Evolutionary conservation across 177 flowering plant genomes (phyloP).

Genomic region (Vitis hybrid): DNA sequence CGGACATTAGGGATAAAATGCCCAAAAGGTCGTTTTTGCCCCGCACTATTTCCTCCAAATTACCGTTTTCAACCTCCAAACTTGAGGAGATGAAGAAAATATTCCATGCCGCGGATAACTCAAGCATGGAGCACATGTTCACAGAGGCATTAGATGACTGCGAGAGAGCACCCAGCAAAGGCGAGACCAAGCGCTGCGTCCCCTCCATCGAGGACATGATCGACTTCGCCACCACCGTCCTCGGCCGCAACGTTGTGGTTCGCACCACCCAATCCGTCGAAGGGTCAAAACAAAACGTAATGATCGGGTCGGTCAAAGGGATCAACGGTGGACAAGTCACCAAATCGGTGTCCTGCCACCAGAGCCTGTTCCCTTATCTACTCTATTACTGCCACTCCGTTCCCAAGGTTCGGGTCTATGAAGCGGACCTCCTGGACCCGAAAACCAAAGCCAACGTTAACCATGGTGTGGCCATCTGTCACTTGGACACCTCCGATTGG

Average conservation of each 20-base stretch:
- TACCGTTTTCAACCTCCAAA: constrained; percentile 61
- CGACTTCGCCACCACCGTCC: constrained; percentile 62
- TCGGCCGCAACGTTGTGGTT: constrained; percentile 52
- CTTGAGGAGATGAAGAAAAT: constrained; percentile 38
- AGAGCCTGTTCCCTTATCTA: constrained; percentile 68
- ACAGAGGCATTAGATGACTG: constrained; percentile 45
- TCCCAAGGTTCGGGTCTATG: constrained; percentile 72
- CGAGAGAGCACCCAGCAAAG: constrained; percentile 58
- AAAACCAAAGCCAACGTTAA: constrained; percentile 48
- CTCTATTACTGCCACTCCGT: constrained; percentile 80
- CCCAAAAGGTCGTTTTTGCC: constrained; percentile 76
- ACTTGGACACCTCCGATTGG: constrained; percentile 69
- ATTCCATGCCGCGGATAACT: constrained; percentile 54
- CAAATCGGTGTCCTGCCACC: constrained; percentile 72
- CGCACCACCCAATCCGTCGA: constrained; percentile 47
- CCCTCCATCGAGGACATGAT: constrained; percentile 70
- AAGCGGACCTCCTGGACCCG: constrained; percentile 59
- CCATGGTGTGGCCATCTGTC: constrained; percentile 76
- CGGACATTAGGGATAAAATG: constrained; percentile 75
- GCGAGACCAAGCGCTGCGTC: constrained; percentile 71
- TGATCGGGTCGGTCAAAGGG: constrained; percentile 53
- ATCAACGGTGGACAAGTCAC: constrained; percentile 70
- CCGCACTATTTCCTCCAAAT: constrained; percentile 47
- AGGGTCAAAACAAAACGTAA: constrained; percentile 49
- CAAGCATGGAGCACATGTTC: constrained; percentile 46